A percentile compares a stretch with the other conserved stretches of the same genome.
phyloP scores from a whole-genome alignment of 768 basidiomycete genomes.

The Nidula microcarpa region DNA sequence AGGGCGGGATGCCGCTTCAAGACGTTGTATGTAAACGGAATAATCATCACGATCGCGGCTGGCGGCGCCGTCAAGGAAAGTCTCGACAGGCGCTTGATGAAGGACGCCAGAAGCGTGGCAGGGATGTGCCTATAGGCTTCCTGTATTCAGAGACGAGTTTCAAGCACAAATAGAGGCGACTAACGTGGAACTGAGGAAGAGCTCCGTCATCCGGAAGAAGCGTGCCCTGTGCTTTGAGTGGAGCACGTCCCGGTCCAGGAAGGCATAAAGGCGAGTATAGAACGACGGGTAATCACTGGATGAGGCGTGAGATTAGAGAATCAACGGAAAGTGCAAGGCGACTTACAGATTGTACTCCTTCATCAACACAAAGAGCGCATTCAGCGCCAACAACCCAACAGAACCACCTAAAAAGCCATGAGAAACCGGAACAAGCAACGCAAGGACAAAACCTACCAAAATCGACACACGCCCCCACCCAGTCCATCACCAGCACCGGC shows the following conservation, averaged over 20 bases:
- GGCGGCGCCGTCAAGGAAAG: slow-evolving; percentile 85
- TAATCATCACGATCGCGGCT: slow-evolving; percentile 83
- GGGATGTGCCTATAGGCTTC: slow-evolving; percentile 81
- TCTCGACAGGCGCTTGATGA: slow-evolving; percentile 86
- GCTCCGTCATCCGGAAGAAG: slow-evolving; percentile 89
- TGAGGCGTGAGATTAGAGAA: background rate
- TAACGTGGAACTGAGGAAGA: slow-evolving; percentile 90
- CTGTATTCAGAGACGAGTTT: background rate
- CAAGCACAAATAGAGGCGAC: slow-evolving; percentile 20
- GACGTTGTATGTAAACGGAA: slow-evolving; percentile 93
- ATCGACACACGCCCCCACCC: slow-evolving; percentile 83
- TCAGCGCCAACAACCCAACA: slow-evolving; percentile 84
- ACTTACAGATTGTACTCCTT: slow-evolving; percentile 85
- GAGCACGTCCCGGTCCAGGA: slow-evolving; percentile 83
- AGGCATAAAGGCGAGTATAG: slow-evolving; percentile 87
- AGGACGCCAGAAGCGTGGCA: slow-evolving; percentile 87
- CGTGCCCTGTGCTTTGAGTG: slow-evolving; percentile 92
- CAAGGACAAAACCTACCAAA: slow-evolving; percentile 45
- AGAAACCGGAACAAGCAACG: background rate
- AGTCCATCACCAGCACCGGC: slow-evolving; percentile 84
- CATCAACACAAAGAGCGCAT: slow-evolving; percentile 88
- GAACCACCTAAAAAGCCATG: slow-evolving; percentile 57
- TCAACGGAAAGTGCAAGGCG: slow-evolving; percentile 2
- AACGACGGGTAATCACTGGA: slow-evolving; percentile 92
- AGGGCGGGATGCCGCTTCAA: slow-evolving; percentile 88